Base-by-base conservation (phyloP, 352 stramenopile species). In the Pythium folliculosum region DNA sequence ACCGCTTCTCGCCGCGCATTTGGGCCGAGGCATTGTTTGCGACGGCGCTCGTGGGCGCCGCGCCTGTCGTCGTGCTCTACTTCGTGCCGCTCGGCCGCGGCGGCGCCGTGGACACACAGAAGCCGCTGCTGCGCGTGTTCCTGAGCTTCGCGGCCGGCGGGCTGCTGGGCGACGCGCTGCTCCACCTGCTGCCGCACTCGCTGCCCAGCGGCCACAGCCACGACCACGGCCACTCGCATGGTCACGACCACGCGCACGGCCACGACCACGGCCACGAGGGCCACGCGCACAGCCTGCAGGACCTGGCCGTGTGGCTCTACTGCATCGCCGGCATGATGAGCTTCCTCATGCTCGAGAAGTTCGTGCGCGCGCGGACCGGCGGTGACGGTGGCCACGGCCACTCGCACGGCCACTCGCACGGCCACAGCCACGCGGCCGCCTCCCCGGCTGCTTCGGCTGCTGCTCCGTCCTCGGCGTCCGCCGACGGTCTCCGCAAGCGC, bases 181-280 rank as follows among this genome's bases (percentile, higher is more conserved):
- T 98, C 59, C 92, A 98, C 75, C 70, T 97, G 40, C 77, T 98
- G 38, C 92, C 92, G 40, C 92, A 98, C 68, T 91, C 94, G 38
- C 75, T 97, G 1, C 80, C 83, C 0, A 66, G 69, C 38, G 50
- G 60, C 23, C 49, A 60, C 50, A 23, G 45, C 40, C 60, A 65
- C 35, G 38, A n/a, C 54, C 54, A 61, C 19, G 38, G 22, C 13
- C 54, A 61, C 40, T 2, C 25, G 13, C 61, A 63, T 12, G 35
- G 43, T 19, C 68, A 82, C 43, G 43, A 45, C 49, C 71, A 80
- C 37, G 48, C 43, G 4, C 72, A 85, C 22, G 66, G 69, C n/a
- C 75, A 77, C 21, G 68, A 70, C 16, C 63, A 86, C 22, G 69
- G 74, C 54, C 67, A 86, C 40, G 54, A 65, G 14, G 67, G 64